Percentiles rank a stretch among this genome's conserved stretches.
Evolutionary conservation across 2,329 filamentous ascomycete genomes (phyloP).

Genomic region (Claviceps pazoutovae): DNA sequence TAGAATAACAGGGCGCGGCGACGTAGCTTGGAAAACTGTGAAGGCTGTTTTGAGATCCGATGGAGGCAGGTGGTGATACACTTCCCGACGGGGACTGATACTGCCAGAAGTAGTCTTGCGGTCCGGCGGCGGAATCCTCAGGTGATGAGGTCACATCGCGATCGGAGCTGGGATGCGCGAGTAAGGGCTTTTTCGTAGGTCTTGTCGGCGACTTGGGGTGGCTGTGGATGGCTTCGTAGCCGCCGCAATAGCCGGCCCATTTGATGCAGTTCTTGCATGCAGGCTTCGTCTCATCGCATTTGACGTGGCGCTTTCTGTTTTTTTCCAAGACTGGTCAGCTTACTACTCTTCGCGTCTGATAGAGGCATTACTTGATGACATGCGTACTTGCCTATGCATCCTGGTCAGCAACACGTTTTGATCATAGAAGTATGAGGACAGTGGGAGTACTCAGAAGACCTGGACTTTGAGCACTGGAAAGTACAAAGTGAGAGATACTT

Average conservation of each 20-base stretch:
- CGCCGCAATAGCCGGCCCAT: constrained; percentile 21
- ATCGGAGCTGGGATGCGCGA: constrained; percentile 2
- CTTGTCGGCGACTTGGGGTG: neutral
- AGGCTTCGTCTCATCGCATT: constrained; percentile 23
- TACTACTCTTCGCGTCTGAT: neutral
- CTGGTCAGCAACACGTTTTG: neutral
- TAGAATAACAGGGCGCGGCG: neutral
- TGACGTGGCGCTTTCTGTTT: constrained; percentile 19
- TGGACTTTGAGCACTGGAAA: no score
- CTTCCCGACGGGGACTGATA: neutral
- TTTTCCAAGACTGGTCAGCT: constrained; percentile 1
- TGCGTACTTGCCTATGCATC: constrained; percentile 5
- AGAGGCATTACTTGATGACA: neutral
- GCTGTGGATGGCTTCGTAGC: constrained; percentile 12
- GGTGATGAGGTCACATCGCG: constrained; percentile 4
- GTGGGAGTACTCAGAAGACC: no score
- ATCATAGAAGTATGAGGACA: neutral
- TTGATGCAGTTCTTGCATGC: constrained; percentile 21
- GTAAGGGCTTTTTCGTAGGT: neutral
- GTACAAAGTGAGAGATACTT: constrained; percentile 7
- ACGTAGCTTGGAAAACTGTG: neutral
- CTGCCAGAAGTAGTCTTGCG: constrained; percentile 3
- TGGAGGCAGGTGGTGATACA: constrained; percentile 2
- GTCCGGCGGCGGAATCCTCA: constrained; percentile 2
- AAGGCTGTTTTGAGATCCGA: constrained; percentile 2